Evolutionary conservation across 192 early-diverging fungal genomes (phyloP).

Genomic region (Endogone sp.): DNA sequence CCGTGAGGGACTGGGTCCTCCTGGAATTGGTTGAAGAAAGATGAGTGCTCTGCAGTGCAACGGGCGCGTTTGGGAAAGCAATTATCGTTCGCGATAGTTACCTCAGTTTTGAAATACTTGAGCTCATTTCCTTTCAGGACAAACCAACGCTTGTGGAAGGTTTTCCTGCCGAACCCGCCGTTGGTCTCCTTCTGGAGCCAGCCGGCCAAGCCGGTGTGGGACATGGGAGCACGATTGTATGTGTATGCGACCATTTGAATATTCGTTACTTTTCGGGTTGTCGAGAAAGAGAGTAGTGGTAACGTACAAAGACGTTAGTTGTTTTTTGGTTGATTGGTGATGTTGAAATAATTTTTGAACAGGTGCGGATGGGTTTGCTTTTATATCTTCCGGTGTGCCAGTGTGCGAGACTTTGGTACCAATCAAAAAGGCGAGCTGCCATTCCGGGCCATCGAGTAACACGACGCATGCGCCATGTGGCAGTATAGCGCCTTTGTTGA

Average conservation of each 20-base stretch:
- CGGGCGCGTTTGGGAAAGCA: background rate
- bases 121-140: constrained; percentile 53
- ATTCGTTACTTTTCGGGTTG: background rate
- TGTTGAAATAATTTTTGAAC: background rate
- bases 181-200: background rate
- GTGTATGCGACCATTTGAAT: background rate
- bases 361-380: background rate
- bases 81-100: background rate
- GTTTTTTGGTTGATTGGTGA: background rate
- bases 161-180: background rate
- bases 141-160: constrained; percentile 39
- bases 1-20: background rate
- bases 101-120: constrained; percentile 46
- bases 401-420: background rate
- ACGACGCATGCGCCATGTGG: too few species aligned
- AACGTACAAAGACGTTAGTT: background rate
- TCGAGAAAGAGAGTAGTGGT: background rate
- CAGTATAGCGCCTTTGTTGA: too few species aligned
- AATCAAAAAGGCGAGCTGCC: background rate
- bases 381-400: background rate
- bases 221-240: background rate
- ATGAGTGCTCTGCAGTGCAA: too few species aligned
- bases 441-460: too few species aligned
- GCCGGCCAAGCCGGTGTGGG: background rate
- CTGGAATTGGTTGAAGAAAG: background rate